These are phyloP conservation scores for Eleusine coracana DNA, from an alignment of 176 grass and related monocot genomes.

Conservation along the genomic window DNA sequence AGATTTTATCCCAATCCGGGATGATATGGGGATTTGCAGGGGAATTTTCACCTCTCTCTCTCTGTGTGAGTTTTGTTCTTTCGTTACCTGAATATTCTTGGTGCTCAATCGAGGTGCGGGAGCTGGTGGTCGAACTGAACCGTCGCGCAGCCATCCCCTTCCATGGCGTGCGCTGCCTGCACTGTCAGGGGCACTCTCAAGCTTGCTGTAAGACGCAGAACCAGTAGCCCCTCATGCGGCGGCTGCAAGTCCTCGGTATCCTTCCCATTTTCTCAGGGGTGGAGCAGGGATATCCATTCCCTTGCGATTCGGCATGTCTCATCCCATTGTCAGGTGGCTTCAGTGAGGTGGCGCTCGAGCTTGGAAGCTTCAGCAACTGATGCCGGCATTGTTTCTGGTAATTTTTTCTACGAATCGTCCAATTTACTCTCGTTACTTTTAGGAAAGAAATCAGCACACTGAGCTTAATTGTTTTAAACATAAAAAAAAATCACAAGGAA, in stretches of 20 bases:
- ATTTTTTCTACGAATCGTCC: not conserved
- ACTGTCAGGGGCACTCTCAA: conserved; percentile 34
- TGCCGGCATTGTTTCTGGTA: conserved; percentile 20
- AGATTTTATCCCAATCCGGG: no score
- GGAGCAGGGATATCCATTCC: conserved; percentile 13
- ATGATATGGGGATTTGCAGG: no score
- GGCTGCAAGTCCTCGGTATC: conserved; percentile 35
- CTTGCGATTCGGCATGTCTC: not conserved
- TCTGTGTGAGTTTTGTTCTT: no score
- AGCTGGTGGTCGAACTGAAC: not conserved
- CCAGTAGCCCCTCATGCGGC: not conserved
- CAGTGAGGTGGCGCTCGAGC: conserved; percentile 16
- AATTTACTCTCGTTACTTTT: not conserved
- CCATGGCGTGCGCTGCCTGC: conserved; percentile 61
- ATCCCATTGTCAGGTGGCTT: not conserved
- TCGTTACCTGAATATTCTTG: no score
- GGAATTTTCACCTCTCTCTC: no score
- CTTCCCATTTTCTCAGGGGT: conserved; percentile 28
- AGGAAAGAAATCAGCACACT: not conserved
- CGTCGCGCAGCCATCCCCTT: not conserved
- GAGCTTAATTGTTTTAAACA: not conserved
- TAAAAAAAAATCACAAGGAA: conserved; percentile 10
- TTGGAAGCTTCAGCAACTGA: conserved; percentile 18
- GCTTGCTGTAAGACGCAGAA: not conserved
- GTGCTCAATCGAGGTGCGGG: no score